phyloP scores from a whole-genome alignment of 305 asterid species.

The Fraxinus albicans region DNA sequence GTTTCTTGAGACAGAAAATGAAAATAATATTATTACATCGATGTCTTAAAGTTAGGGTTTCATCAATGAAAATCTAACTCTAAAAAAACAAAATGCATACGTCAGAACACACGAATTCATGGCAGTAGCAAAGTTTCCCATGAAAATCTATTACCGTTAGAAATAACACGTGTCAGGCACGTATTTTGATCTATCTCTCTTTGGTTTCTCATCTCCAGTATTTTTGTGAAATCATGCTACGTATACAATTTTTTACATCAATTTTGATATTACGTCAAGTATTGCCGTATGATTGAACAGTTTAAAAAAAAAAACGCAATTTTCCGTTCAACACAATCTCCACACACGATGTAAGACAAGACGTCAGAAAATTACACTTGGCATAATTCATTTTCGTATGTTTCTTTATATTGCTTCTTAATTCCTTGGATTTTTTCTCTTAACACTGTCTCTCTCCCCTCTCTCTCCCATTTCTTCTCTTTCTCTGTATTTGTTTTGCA shows the following conservation, averaged over 20 bases:
- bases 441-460: not conserved
- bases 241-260: too few relatives aligned
- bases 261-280: too few relatives aligned
- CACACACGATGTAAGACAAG: too few relatives aligned
- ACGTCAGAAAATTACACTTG: too few relatives aligned
- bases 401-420: conserved; percentile 1
- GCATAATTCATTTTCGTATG: not conserved
- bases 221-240: too few relatives aligned
- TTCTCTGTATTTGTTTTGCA: not conserved
- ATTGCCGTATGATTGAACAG: not conserved
- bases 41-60: not conserved
- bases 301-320: not conserved
- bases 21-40: not conserved
- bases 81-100: not conserved
- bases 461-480: conserved; percentile 6
- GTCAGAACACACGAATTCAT: not conserved
- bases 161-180: conserved; percentile 62
- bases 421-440: not conserved
- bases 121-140: not conserved
- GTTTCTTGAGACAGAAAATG: not conserved
- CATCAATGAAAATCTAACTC: not conserved
- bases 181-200: conserved; percentile 38
- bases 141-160: conserved; percentile 56
- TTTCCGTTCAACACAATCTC: not conserved
- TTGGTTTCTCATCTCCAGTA: conserved; percentile 36